Base-by-base conservation (phyloP, 768 basidiomycete species). In the Pilatotrama ljubarskyi region DNA sequence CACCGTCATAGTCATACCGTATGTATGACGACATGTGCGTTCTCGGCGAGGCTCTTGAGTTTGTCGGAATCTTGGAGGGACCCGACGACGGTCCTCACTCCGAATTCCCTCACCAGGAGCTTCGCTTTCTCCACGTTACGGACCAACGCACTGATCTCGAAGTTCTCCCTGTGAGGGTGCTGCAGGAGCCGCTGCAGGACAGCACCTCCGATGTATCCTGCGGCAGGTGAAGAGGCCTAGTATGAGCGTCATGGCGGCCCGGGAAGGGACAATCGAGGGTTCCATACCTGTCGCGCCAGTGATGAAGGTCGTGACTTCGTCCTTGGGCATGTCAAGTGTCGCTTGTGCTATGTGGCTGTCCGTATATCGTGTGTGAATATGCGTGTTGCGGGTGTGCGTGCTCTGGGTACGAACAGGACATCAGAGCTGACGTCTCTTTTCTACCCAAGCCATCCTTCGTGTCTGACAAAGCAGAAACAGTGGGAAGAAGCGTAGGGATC, bases 201-300 rank as follows among this genome's bases (percentile, higher is more conserved):
- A 4, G 78, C 77, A 14, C 83, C 84, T 2, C 83, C 83, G 48
- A 84, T 81, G 67, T 84, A 86, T 6, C 83, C 84, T 81, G 20
- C n/a, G 7, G 47, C 26, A 6, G 14, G n/a, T 41, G n/a, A 15
- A 41, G 4, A 18, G 17, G 13, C 37, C 5, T 11, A 5, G 10
- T 18, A 10, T 13, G n/a, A n/a, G n/a, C n/a, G n/a, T n/a, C n/a
- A n/a, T n/a, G n/a, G n/a, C n/a, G n/a, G n/a, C n/a, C n/a, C n/a
- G n/a, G n/a, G n/a, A n/a, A n/a, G n/a, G n/a, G n/a, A n/a, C n/a
- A 10, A 32, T 32, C 5, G 10, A 32, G 29, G 22, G 40, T 36
- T 22, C 26, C 58, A 13, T 41, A 77, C 80, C 79, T 10, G 80
- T 80, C 9, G 74, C 78, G 25, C 80, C 78, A 37, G 76, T 75